Conservation (phyloP, 805 yeast genomes). For the Candida schatavii region DNA sequence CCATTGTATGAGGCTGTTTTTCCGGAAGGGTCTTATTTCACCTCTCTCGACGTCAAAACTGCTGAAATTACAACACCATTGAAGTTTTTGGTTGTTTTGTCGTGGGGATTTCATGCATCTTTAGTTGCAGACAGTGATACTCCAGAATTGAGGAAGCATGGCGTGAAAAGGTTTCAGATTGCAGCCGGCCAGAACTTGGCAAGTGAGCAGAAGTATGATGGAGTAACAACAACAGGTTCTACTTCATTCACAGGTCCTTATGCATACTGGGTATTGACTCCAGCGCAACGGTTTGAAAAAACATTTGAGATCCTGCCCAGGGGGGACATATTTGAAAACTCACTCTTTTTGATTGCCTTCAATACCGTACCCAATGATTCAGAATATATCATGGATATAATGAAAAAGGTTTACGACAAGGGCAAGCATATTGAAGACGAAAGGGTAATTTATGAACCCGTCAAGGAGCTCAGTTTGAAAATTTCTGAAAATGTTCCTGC, state of each 20-base stretch:
- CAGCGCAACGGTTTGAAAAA: slow-evolving; percentile 56
- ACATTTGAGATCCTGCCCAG: slow-evolving; percentile 62
- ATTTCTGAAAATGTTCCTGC: slow-evolving; percentile 25
- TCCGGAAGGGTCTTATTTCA: slow-evolving; percentile 29
- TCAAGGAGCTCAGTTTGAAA: slow-evolving; percentile 18
- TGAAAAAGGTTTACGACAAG: slow-evolving; percentile 53
- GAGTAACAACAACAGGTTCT: slow-evolving; percentile 24
- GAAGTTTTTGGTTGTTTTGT: slow-evolving; percentile 61
- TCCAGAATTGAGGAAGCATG: slow-evolving; percentile 61
- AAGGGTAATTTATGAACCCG: slow-evolving; percentile 44
- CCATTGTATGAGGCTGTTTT: slow-evolving; percentile 44
- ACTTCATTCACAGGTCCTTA: slow-evolving; percentile 36
- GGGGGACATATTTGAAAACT: slow-evolving; percentile 42
- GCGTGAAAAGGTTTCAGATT: slow-evolving; percentile 61
- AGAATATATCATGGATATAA: slow-evolving; percentile 48
- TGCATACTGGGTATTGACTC: slow-evolving; percentile 59
- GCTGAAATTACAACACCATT: slow-evolving; percentile 15
- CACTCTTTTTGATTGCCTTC: slow-evolving; percentile 48
- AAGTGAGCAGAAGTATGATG: slow-evolving; percentile 51
- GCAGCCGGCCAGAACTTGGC: slow-evolving; percentile 61
- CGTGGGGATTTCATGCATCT: slow-evolving; percentile 87
- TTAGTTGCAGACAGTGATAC: slow-evolving; percentile 78
- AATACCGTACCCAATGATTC: slow-evolving; percentile 20
- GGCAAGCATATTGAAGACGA: slow-evolving; percentile 53
- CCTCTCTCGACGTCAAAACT: slow-evolving; percentile 17